Percentiles rank a stretch among this genome's conserved stretches.
phyloP scores from a whole-genome alignment of 352 stramenopile species.

The Pythium coloratum region DNA sequence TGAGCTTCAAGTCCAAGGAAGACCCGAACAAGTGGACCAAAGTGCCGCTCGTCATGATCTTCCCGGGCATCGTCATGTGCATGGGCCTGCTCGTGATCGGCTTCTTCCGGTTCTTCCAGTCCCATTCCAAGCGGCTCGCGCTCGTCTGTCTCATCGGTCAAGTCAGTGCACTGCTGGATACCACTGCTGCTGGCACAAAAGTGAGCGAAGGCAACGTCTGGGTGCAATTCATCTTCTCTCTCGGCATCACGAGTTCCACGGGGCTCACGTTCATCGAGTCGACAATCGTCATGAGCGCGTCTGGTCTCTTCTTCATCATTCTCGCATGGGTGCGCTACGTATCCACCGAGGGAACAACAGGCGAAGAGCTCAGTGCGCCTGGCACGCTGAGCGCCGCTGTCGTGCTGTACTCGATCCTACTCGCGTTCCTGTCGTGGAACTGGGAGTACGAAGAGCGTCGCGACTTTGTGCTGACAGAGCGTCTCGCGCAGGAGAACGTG shows the following conservation, averaged over 20 bases:
- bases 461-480: conserved; percentile 80
- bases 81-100: conserved; percentile 73
- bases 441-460: conserved; percentile 89
- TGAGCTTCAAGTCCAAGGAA: conserved; percentile 78
- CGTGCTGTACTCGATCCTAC: conserved; percentile 76
- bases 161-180: conserved; percentile 73
- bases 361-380: conserved; percentile 55
- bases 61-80: conserved; percentile 71
- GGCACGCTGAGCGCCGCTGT: conserved; percentile 73
- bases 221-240: conserved; percentile 86
- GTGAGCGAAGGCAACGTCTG: conserved; percentile 84
- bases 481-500: conserved; percentile 82
- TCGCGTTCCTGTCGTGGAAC: conserved; percentile 83
- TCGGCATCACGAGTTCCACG: conserved; percentile 81
- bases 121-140: conserved; percentile 44
- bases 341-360: conserved; percentile 4
- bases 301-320: conserved; percentile 76
- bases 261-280: conserved; percentile 76
- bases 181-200: conserved; percentile 63
- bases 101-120: conserved; percentile 65
- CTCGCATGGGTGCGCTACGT: conserved; percentile 68
- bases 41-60: conserved; percentile 77
- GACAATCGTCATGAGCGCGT: conserved; percentile 48
- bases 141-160: conserved; percentile 74
- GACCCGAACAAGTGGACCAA: conserved; percentile 65